Percentiles rank a stretch among this genome's conserved stretches.
Evolutionary conservation across 2,329 filamentous ascomycete genomes (phyloP).

Genomic region (Talaromyces sp.): DNA sequence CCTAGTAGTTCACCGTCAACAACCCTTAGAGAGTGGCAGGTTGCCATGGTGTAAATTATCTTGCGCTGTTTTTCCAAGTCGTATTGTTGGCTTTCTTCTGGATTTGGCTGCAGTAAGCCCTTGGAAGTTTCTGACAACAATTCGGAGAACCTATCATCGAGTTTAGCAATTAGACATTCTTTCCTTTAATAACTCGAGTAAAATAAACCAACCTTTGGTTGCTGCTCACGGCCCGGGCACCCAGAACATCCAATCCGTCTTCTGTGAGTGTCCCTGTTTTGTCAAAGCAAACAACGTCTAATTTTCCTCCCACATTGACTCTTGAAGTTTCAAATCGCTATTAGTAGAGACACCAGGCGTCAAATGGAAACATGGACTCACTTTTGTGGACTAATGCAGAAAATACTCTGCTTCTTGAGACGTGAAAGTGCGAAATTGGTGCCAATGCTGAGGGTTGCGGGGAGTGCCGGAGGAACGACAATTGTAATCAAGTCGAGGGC

Average conservation of each 20-base stretch:
- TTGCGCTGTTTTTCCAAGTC: conserved; percentile 67
- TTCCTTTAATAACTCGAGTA: conserved; percentile 16
- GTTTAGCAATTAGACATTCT: not conserved
- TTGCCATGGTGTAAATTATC: conserved; percentile 92
- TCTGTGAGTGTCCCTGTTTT: conserved; percentile 98
- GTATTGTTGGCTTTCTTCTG: conserved; percentile 59
- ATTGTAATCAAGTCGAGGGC: conserved; percentile 96
- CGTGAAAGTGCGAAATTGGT: conserved; percentile 91
- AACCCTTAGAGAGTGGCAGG: conserved; percentile 85
- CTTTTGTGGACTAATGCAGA: conserved; percentile 93
- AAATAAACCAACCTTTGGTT: conserved; percentile 46
- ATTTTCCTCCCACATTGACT: conserved; percentile 93
- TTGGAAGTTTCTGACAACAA: conserved; percentile 65
- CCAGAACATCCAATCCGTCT: conserved; percentile 91
- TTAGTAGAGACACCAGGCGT: too few species aligned
- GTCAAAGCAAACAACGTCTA: conserved; percentile 96
- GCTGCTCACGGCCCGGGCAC: conserved; percentile 75
- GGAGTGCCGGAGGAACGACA: conserved; percentile 90
- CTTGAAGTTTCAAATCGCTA: conserved; percentile 40
- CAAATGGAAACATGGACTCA: conserved; percentile 22
- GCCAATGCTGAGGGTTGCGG: conserved; percentile 92
- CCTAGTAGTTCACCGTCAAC: conserved; percentile 89
- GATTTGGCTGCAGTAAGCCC: conserved; percentile 57
- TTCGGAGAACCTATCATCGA: conserved; percentile 66
- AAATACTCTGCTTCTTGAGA: conserved; percentile 86